Evolutionary conservation across 2,329 filamentous ascomycete species (phyloP).

Genomic region (Ilyonectria destructans): DNA sequence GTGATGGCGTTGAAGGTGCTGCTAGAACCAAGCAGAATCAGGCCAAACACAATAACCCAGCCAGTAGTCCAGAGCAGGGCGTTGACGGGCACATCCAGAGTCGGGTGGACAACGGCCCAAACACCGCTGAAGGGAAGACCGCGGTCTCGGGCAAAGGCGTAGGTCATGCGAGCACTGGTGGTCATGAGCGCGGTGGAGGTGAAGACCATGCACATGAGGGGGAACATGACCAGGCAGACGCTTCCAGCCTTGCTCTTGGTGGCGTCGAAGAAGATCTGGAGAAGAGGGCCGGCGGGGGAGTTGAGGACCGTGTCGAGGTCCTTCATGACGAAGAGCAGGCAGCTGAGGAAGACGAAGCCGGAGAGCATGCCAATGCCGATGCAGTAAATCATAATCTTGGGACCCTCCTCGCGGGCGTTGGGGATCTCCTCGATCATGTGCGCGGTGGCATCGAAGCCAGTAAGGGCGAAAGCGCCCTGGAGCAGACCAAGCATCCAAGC

Average conservation of each 20-base stretch:
- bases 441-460: constrained; percentile 57
- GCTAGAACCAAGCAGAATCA: constrained; percentile 78
- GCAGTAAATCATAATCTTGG: constrained; percentile 78
- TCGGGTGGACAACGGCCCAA: constrained; percentile 75
- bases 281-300: constrained; percentile 70
- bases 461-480: constrained; percentile 67
- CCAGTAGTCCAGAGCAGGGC: constrained; percentile 74
- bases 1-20: constrained; percentile 82
- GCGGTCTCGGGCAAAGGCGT: constrained; percentile 76
- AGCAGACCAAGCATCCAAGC: constrained; percentile 71
- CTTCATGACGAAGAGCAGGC: constrained; percentile 76
- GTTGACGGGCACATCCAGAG: constrained; percentile 77
- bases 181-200: constrained; percentile 77
- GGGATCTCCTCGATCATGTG: constrained; percentile 74
- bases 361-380: constrained; percentile 76
- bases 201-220: constrained; percentile 76
- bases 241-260: constrained; percentile 75
- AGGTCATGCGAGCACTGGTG: constrained; percentile 77
- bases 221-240: constrained; percentile 77
- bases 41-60: constrained; percentile 78
- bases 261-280: constrained; percentile 77
- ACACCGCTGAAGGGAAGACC: constrained; percentile 76
- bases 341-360: constrained; percentile 73
- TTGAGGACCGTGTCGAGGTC: constrained; percentile 72
- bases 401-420: constrained; percentile 71